Base-by-base conservation (phyloP, 2,329 filamentous ascomycete genomes). In the Claviceps pazoutovae region DNA sequence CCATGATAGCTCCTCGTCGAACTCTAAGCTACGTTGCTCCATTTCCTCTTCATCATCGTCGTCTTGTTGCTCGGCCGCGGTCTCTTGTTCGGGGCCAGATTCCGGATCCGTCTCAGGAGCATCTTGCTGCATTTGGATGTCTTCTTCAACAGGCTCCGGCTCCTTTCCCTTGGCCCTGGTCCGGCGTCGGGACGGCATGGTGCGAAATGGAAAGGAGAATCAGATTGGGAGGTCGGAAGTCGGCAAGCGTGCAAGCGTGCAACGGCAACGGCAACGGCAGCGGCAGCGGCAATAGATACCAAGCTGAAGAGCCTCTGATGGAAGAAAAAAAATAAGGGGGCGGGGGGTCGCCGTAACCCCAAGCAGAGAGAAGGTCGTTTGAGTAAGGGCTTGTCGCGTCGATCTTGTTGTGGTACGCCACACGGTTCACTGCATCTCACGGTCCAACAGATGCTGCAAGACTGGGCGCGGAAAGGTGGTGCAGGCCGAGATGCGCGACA, bases 1-100 rank as follows among this genome's bases (percentile, higher is more conserved):
- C 87, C 93, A 96, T 64, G 88, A 87, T 53, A 98, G 74, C 56
- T 88, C 76, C 64, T 96, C 83, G 61, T 90, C 80, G 75, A 97
- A 97, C 59, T 81, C 73, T 47, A 98, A 79, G 52, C 66, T 69
- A 44, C 59, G 62, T 53, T 59, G 47, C 30, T 56, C 56, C 14
- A 45, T 45, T 17, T 51, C 53, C 19, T 56, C 53, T 23, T 55
- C 52, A 26, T 49, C 53, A 30, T 53, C 53, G 42, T 50, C 52
- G 6, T 53, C 51, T 30, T 49, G 30, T 37, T 37, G 49, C n/a
- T 17, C 39, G 5, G 51, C 49, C 39, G 42, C 51, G 8, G 47
- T n/a, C 42, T 50, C 52, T 37, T 42, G 37, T 34, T 53, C 55
- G 48, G 45, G 41, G 26, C 3, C 44, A 21, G 44, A 21, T 49